Percentiles rank a stretch among this genome's conserved stretches.
Evolutionary conservation across 805 yeast species (phyloP).

Genomic region (Sugiyamaella qingdaonensis): DNA sequence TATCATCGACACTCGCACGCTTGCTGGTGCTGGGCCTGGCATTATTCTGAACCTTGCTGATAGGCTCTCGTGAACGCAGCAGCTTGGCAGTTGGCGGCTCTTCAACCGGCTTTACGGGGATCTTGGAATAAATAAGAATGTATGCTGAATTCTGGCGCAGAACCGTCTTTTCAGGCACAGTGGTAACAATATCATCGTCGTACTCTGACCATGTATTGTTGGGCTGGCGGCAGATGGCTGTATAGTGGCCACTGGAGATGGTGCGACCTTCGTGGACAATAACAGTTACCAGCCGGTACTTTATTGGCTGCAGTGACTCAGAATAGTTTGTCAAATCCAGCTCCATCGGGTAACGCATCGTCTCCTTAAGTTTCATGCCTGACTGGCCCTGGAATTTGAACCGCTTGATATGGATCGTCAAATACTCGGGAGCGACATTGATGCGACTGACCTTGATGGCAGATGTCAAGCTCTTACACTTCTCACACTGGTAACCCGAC

Average conservation of each 20-base stretch:
- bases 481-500: constrained; percentile 75
- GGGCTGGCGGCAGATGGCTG: constrained; percentile 87
- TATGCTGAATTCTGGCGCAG: constrained; percentile 85
- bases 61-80: background rate
- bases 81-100: background rate
- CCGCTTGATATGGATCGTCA: constrained; percentile 82
- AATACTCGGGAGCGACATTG: constrained; percentile 80
- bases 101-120: constrained; percentile 11
- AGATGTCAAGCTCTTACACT: constrained; percentile 69
- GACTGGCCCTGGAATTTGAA: constrained; percentile 69
- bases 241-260: constrained; percentile 87
- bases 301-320: constrained; percentile 38
- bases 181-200: constrained; percentile 86
- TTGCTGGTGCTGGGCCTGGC: background rate
- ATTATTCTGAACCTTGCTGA: background rate
- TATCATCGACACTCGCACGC: constrained; percentile 20
- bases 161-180: constrained; percentile 66
- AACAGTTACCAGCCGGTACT: constrained; percentile 73
- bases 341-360: constrained; percentile 73
- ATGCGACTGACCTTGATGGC: constrained; percentile 76
- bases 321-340: constrained; percentile 64
- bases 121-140: constrained; percentile 75
- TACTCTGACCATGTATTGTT: constrained; percentile 90
- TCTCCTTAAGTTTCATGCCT: constrained; percentile 75
- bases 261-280: constrained; percentile 95